These are phyloP conservation scores for Yarrowia deformans DNA, from an alignment of 805 yeast genomes.

Conservation along the genomic window DNA sequence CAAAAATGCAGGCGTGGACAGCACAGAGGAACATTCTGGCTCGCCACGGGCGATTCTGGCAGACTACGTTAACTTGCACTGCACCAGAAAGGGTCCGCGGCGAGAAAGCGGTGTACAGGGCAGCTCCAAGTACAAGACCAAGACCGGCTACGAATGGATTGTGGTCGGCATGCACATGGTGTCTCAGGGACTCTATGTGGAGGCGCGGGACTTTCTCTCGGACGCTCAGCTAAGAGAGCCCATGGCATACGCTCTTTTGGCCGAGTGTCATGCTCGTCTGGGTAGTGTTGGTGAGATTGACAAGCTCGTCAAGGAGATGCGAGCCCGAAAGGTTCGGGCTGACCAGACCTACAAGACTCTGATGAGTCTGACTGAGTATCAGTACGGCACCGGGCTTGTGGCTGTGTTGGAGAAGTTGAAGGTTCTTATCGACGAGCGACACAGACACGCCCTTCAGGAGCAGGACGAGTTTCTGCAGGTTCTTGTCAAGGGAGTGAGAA, in stretches of 20 bases:
- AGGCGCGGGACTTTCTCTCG: conserved; percentile 18
- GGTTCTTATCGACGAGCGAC: not conserved
- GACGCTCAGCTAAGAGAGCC: not conserved
- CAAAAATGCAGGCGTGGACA: not conserved
- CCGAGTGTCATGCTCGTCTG: conserved; percentile 33
- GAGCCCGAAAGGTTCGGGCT: not conserved
- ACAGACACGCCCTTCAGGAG: not conserved
- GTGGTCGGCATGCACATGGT: conserved; percentile 25
- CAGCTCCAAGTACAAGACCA: not conserved
- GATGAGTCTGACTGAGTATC: conserved; percentile 4
- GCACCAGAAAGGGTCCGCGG: not conserved
- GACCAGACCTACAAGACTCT: conserved; percentile 30
- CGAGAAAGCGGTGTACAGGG: not conserved
- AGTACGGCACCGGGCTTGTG: conserved; percentile 8
- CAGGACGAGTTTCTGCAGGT: conserved; percentile 5
- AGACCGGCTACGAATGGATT: conserved; percentile 10
- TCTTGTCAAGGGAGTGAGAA: conserved; percentile 5
- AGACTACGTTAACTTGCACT: not conserved
- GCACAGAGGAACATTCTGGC: not conserved
- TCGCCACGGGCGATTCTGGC: not conserved
- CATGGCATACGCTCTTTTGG: conserved; percentile 29
- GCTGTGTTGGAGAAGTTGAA: conserved; percentile 7
- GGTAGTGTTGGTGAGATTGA: not conserved
- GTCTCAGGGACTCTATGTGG: conserved; percentile 7
- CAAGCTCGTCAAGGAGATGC: conserved; percentile 16